These are phyloP conservation scores for Cymbopogon flexuosus DNA, from an alignment of 202 grass and related monocot genomes.

Conservation along the genomic window DNA sequence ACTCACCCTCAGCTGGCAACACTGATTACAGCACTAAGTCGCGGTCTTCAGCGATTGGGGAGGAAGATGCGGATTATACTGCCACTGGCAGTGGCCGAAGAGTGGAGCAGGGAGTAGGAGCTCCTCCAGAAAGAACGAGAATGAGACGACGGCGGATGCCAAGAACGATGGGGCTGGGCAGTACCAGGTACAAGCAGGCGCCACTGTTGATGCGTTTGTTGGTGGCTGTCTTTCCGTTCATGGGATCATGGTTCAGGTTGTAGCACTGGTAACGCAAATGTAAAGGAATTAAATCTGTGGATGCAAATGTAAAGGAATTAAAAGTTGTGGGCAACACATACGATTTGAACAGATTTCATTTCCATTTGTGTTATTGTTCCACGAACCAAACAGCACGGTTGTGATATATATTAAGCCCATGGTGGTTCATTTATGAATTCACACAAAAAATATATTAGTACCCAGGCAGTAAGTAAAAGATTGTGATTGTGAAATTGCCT, in stretches of 20 bases:
- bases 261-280: neutral
- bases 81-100: neutral
- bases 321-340: neutral
- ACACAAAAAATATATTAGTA: neutral
- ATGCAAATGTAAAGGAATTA: neutral
- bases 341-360: neutral
- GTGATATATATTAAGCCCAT: neutral
- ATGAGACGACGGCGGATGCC: slow-evolving; percentile 12
- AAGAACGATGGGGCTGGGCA: slow-evolving; percentile 15
- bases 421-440: neutral
- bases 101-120: neutral
- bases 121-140: slow-evolving; percentile 4
- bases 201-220: slow-evolving; percentile 68
- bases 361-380: neutral
- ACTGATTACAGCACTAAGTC: neutral
- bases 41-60: neutral
- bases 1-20: neutral
- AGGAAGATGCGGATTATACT: neutral
- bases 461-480: neutral
- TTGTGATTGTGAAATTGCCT: neutral
- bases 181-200: slow-evolving; percentile 46
- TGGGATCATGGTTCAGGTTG: slow-evolving; percentile 82
- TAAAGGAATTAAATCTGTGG: too few relatives aligned
- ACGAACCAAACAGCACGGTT: neutral
- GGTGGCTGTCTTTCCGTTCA: slow-evolving; percentile 78